Evolutionary conservation across 495 filamentous ascomycete genomes (phyloP).

Genomic region (Antarctomyces pellizariae): DNA sequence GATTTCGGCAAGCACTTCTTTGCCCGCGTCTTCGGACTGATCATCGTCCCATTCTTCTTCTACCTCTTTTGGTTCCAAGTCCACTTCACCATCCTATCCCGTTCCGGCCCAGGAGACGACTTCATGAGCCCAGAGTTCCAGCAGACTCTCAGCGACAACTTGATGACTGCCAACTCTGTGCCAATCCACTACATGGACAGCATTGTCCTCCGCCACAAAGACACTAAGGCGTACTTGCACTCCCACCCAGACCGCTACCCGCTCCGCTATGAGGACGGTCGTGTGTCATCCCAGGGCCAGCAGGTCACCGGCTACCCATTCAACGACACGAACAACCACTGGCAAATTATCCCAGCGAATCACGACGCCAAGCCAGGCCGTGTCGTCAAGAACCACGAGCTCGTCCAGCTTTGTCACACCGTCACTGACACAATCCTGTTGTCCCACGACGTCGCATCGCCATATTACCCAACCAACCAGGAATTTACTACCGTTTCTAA

Average conservation of each 20-base stretch:
- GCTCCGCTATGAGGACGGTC: conserved; percentile 86
- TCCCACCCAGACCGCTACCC: conserved; percentile 80
- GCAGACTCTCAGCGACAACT: conserved; percentile 83
- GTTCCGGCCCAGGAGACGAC: conserved; percentile 87
- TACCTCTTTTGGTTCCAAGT: conserved; percentile 99
- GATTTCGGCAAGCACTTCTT: conserved; percentile 77
- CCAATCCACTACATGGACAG: conserved; percentile 76
- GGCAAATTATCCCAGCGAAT: conserved; percentile 63
- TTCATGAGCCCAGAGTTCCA: conserved; percentile 99
- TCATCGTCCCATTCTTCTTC: conserved; percentile 83
- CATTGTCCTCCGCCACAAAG: conserved; percentile 81
- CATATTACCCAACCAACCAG: conserved; percentile 91
- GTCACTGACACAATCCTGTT: conserved; percentile 72
- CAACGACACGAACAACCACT: conserved; percentile 97
- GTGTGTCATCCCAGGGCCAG: conserved; percentile 91
- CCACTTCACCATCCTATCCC: conserved; percentile 72
- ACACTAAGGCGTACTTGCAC: conserved; percentile 88
- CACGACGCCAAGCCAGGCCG: conserved; percentile 29
- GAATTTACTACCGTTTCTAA: conserved; percentile 73
- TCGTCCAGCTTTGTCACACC: conserved; percentile 71
- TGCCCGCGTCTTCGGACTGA: conserved; percentile 60
- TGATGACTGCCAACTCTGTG: conserved; percentile 67
- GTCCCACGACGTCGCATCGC: conserved; percentile 96
- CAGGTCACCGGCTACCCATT: conserved; percentile 95
- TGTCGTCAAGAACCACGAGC: conserved; percentile 61